phyloP scores from a whole-genome alignment of 306 rosid species.

The Medicago lupulina region DNA sequence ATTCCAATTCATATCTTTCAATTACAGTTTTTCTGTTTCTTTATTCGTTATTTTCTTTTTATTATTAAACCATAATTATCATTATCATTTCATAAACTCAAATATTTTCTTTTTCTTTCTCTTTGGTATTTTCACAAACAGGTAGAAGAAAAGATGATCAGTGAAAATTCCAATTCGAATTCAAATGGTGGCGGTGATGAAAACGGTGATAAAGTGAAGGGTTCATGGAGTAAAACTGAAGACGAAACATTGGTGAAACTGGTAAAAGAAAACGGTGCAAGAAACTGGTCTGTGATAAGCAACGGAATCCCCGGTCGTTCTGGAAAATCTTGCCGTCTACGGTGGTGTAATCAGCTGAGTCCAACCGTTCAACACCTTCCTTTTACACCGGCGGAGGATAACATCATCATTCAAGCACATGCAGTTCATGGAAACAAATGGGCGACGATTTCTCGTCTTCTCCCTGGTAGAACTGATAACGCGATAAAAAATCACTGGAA shows the following conservation, averaged over 20 bases:
- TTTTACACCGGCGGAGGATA: conserved; percentile 70
- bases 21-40: background rate
- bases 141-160: conserved; percentile 3
- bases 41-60: background rate
- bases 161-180: background rate
- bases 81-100: background rate
- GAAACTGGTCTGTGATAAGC: conserved; percentile 87
- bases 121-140: conserved; percentile 29
- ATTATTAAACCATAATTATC: background rate
- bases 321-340: conserved; percentile 82
- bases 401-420: conserved; percentile 66
- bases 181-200: background rate
- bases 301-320: conserved; percentile 78
- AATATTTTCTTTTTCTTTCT: background rate
- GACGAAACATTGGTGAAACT: conserved; percentile 66
- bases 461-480: conserved; percentile 91
- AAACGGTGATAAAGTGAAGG: conserved; percentile 56
- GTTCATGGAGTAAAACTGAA: conserved; percentile 88
- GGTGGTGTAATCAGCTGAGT: conserved; percentile 95
- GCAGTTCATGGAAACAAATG: conserved; percentile 84
- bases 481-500: conserved; percentile 98
- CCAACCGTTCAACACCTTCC: conserved; percentile 93
- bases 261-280: conserved; percentile 67
- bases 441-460: conserved; percentile 89
- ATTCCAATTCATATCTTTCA: conserved; percentile 8